These are phyloP conservation scores for Aspergillus fijiensis DNA, from an alignment of 2,329 filamentous ascomycete species.

Conservation along the genomic window DNA sequence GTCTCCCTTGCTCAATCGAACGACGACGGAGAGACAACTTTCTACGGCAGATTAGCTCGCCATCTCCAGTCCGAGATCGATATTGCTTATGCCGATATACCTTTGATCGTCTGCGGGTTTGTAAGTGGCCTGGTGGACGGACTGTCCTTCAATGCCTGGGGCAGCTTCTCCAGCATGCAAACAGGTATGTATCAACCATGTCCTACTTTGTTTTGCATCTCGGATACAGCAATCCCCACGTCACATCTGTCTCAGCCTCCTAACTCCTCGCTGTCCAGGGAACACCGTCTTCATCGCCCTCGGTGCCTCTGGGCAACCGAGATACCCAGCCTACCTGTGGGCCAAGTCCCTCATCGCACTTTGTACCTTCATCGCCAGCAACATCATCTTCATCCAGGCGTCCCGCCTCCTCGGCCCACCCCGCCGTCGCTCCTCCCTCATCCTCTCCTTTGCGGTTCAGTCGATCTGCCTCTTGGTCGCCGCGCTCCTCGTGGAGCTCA, in stretches of 20 bases:
- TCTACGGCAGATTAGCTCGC: slow-evolving; percentile 18
- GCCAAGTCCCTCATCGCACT: slow-evolving; percentile 46
- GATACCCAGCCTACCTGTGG: slow-evolving; percentile 41
- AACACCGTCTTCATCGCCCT: slow-evolving; percentile 47
- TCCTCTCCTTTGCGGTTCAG: slow-evolving; percentile 42
- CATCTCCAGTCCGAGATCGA: slow-evolving; percentile 27
- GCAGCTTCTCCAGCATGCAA: slow-evolving; percentile 46
- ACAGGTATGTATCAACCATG: slow-evolving; percentile 31
- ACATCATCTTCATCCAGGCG: slow-evolving; percentile 41
- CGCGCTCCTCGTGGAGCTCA: slow-evolving; percentile 36
- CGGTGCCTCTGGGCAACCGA: slow-evolving; percentile 43
- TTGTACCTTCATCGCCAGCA: slow-evolving; percentile 38
- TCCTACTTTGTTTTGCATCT: neutral
- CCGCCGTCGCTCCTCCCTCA: slow-evolving; percentile 39
- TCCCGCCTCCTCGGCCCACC: slow-evolving; percentile 30
- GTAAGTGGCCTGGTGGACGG: slow-evolving; percentile 43
- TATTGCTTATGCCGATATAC: slow-evolving; percentile 26
- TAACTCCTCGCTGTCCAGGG: slow-evolving; percentile 25
- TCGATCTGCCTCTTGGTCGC: slow-evolving; percentile 35
- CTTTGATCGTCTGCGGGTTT: slow-evolving; percentile 39
- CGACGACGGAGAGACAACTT: slow-evolving; percentile 11
- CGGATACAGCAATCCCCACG: neutral
- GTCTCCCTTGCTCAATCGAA: slow-evolving; percentile 22
- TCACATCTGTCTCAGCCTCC: neutral
- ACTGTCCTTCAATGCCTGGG: slow-evolving; percentile 44